Evolutionary conservation across 495 filamentous ascomycete genomes (phyloP), one percentile per base, ranked within the genome.

Genomic region (Stereocaulon alpinum): DNA sequence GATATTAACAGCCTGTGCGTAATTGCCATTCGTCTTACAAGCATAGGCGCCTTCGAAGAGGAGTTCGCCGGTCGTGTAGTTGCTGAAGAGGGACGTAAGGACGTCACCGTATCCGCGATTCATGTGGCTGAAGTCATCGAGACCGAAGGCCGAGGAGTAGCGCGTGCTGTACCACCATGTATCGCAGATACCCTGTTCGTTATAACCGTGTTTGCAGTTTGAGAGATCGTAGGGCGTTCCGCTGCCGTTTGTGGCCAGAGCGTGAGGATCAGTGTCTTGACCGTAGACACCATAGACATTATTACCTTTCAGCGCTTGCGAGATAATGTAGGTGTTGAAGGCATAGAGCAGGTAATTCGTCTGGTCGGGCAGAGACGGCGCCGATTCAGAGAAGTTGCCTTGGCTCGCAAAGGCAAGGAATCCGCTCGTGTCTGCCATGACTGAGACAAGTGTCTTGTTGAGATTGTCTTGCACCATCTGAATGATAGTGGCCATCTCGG

Each of bases 301-400:
- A 32, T 64, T 64, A 32, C 62, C 59, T 10, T 6, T 40, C 0
- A 64, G 59, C 9, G 54, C 22, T 40, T 61, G 44, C 22, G 59
- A 55, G 30, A 64, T 57, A 6, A 64, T 22, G 55, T 64, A 64
- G 29, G 62, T 64, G 22, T 64, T 64, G 55, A 64, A 61, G 24
- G 44, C 62, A 41, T 64, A 64, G 4, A 64, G 59, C 9, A 64
- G 40, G 40, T 64, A 64, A 5, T 54, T 56, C 6, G 54, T 40
- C 40, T 64, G 62, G 18, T 64, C 55, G 2, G 62, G 62, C 2
- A 64, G 48, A 40, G 62, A 61, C 2, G 62, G 62, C 5, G 59
- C 54, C 2, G 59, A 57, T n/a, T 47, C 40, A 5, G 62, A 61
- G 49, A 64, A 64, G 18, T 64, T 61, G 3, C 62, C 62, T 40